Conservation (phyloP, 164 flowering plant species). For the Paratinospora sagittata region DNA sequence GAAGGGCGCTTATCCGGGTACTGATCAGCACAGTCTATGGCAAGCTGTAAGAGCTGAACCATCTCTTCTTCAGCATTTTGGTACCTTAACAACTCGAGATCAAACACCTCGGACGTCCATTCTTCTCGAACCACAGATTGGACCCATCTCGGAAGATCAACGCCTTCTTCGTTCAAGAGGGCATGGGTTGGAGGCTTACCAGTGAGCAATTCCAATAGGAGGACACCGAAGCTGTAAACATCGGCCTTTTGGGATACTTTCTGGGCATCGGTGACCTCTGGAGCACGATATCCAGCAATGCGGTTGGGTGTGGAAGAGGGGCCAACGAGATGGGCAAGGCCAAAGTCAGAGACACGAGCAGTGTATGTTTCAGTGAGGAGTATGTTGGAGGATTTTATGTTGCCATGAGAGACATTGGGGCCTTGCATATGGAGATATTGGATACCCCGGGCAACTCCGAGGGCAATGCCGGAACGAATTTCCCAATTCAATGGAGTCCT, state of each 20-base stretch:
- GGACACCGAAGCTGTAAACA: conserved; percentile 78
- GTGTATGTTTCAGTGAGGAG: conserved; percentile 59
- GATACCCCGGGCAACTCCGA: conserved; percentile 71
- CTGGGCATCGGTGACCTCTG: conserved; percentile 66
- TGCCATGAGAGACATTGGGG: conserved; percentile 60
- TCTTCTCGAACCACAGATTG: conserved; percentile 74
- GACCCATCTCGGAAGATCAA: conserved; percentile 87
- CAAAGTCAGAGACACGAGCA: conserved; percentile 70
- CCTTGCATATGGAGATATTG: conserved; percentile 58
- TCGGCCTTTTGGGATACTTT: conserved; percentile 74
- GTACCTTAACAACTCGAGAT: conserved; percentile 67
- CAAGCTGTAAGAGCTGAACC: conserved; percentile 75
- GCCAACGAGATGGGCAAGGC: conserved; percentile 55
- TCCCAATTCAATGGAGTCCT: conserved; percentile 89
- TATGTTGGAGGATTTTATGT: conserved; percentile 79
- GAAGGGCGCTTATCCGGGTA: conserved; percentile 75
- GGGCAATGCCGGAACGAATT: conserved; percentile 63
- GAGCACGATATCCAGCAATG: conserved; percentile 73
- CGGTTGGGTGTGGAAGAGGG: conserved; percentile 54
- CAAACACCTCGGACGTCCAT: conserved; percentile 78
- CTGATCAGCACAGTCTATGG: conserved; percentile 52
- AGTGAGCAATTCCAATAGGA: conserved; percentile 71
- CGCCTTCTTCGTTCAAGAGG: conserved; percentile 64
- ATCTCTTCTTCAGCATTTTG: conserved; percentile 73
- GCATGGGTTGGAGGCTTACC: conserved; percentile 74